These are phyloP conservation scores for Condylostoma magnum DNA, from an alignment of 169 alveolate species.

Conservation along the genomic window DNA sequence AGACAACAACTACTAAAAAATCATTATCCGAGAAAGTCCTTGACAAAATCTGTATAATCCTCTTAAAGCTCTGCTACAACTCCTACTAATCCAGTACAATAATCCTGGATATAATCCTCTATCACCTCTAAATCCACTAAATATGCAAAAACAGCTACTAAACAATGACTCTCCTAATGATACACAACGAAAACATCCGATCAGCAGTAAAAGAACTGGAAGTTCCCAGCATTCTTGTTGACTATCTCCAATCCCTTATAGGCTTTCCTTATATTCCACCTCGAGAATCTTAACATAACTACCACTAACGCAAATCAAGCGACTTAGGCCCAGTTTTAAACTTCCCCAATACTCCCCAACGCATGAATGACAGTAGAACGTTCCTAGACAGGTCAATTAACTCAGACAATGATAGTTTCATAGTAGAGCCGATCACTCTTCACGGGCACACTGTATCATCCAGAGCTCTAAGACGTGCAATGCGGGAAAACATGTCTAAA, in stretches of 20 bases:
- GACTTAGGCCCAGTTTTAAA: background rate
- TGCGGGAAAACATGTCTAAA: background rate
- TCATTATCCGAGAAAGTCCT: background rate
- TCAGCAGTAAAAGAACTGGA: conserved; percentile 8
- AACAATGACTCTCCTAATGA: background rate
- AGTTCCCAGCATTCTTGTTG: conserved; percentile 8
- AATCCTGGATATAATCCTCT: background rate
- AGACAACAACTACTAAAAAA: too few species aligned
- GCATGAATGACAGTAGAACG: background rate
- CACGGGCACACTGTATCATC: conserved; percentile 29
- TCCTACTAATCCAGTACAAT: background rate
- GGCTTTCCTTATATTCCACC: background rate
- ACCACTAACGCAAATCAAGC: conserved; percentile 12
- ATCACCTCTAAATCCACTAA: conserved; percentile 11
- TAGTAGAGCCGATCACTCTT: conserved; percentile 7
- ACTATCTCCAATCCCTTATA: background rate
- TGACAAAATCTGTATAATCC: conserved; percentile 2
- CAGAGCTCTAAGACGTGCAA: conserved; percentile 4
- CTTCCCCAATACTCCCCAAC: background rate
- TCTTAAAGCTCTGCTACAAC: conserved; percentile 15
- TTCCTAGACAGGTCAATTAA: background rate
- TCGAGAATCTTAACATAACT: background rate
- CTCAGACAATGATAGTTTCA: conserved; percentile 15
- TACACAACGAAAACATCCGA: background rate
- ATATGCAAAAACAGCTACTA: background rate